phyloP scores from a whole-genome alignment of 768 basidiomycete species.

The Boletus eberwhitei region DNA sequence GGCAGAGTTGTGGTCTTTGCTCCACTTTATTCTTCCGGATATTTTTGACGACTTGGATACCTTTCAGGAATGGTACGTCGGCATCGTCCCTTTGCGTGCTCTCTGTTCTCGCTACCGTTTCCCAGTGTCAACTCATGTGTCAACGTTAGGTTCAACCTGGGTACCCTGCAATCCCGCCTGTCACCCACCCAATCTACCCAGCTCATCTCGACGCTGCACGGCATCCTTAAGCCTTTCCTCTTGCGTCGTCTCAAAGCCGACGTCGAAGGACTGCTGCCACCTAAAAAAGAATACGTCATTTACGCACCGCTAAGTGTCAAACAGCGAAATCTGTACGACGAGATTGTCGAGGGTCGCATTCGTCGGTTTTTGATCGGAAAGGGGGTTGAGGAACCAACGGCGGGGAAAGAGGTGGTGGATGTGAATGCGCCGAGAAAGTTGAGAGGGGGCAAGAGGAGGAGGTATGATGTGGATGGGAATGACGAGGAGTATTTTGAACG shows the following conservation, averaged over 20 bases:
- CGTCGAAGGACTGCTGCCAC: slow-evolving; percentile 75
- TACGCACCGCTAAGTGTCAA: slow-evolving; percentile 83
- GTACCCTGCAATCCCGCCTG: slow-evolving; percentile 55
- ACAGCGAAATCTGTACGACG: slow-evolving; percentile 85
- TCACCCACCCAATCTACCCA: slow-evolving; percentile 56
- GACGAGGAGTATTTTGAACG: slow-evolving; percentile 64
- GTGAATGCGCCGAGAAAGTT: slow-evolving; percentile 34
- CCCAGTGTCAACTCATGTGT: slow-evolving; percentile 4
- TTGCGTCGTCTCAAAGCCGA: slow-evolving; percentile 89
- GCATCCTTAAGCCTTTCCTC: slow-evolving; percentile 93
- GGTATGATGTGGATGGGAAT: slow-evolving; percentile 55
- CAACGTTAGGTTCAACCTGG: slow-evolving; percentile 62
- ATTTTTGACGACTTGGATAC: slow-evolving; percentile 86
- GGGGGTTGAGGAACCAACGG: slow-evolving; percentile 23
- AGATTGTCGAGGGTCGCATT: slow-evolving; percentile 67
- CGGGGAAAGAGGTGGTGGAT: slow-evolving; percentile 24
- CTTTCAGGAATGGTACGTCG: slow-evolving; percentile 81
- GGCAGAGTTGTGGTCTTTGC: slow-evolving; percentile 88
- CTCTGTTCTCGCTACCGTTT: background rate
- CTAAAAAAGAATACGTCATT: slow-evolving; percentile 92
- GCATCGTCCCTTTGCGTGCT: background rate
- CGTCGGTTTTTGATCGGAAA: slow-evolving; percentile 55
- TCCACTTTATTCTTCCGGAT: slow-evolving; percentile 94
- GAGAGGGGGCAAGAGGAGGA: slow-evolving; percentile 38
- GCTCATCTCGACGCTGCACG: slow-evolving; percentile 78